Base-by-base conservation (phyloP, 495 filamentous ascomycete genomes). In the Amorphotheca resinae region DNA sequence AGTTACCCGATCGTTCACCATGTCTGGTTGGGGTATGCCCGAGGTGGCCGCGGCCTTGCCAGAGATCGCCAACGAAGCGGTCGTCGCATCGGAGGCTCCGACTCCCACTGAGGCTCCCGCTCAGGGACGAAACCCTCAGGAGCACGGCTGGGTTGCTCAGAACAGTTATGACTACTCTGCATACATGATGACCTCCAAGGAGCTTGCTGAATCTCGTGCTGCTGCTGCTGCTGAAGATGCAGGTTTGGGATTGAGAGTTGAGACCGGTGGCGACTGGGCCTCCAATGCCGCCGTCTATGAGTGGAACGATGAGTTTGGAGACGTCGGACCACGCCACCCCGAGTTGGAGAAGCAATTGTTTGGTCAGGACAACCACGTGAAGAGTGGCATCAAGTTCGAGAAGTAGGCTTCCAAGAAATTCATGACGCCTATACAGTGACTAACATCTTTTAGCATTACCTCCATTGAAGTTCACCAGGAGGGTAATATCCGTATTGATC, bases 241-340 rank as follows among this genome's bases (percentile, higher is more conserved):
- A 33, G 36, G 43, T 0, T 56, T 56, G 28, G 59, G 43, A 0
- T 59, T 58, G 22, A 58, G 54, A 15, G 49, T 49, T 25, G 38
- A 44, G 16, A 49, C 37, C 8, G 9, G 22, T 6, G 40, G 46
- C 3, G 42, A 44, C 7, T 84, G 77, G 78, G 67, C 67, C 42
- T 64, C 66, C 11, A 73, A 72, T 42, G 78, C 78, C 20, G 52
- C 51, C 1, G 70, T 78, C 12, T 96, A 98, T 44, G 79, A 93
- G 56, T 95, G 83, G 82, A 68, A 77, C 8, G 84, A 84, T 1
- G 85, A 93, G 3, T 80, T 69, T 48, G 91, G 88, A 9, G 88
- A 98, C 39, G 64, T 96, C 37, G 87, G 79, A 22, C 91, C 89
- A 3, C 60, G 60, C 30, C 64, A 74, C 49, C 61, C 67, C 0